These are phyloP conservation scores for Rhynchospora pubera DNA, from an alignment of 176 grass and related monocot genomes.

Conservation along the genomic window DNA sequence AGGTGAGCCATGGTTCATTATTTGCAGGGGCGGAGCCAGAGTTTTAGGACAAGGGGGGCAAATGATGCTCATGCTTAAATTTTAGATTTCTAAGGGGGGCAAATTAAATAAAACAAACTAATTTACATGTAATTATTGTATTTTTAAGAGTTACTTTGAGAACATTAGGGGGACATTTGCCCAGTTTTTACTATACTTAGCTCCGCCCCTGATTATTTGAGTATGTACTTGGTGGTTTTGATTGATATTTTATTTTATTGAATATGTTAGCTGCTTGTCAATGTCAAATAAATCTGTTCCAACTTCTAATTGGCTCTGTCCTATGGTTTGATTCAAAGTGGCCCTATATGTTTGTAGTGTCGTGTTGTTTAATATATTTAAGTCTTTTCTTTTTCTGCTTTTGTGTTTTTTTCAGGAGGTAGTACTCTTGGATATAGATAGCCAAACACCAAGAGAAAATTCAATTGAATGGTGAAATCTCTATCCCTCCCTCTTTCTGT, in stretches of 20 bases:
- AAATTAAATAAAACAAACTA: too few species aligned
- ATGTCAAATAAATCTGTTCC: not conserved
- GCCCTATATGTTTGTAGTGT: not conserved
- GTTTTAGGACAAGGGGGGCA: too few species aligned
- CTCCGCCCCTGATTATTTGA: too few species aligned
- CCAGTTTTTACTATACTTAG: too few species aligned
- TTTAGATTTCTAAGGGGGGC: too few species aligned
- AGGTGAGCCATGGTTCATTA: conserved; percentile 32
- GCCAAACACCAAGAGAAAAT: conserved; percentile 26
- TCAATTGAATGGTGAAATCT: conserved; percentile 42
- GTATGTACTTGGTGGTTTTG: not conserved
- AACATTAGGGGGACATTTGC: too few species aligned
- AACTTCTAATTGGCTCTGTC: not conserved
- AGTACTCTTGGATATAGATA: conserved; percentile 81
- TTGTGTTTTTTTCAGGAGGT: conserved; percentile 36
- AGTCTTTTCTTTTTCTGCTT: not conserved
- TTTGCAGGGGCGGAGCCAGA: too few species aligned
- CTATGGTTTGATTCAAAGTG: not conserved
- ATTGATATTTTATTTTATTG: not conserved
- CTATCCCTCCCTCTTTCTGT: not conserved
- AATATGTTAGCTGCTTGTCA: not conserved
- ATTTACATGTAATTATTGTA: too few species aligned
- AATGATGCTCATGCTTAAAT: too few species aligned
- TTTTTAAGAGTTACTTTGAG: too few species aligned
- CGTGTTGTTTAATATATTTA: not conserved